Evolutionary conservation across 2,329 filamentous ascomycete genomes (phyloP).

Genomic region (Trichophyton benhamiae): DNA sequence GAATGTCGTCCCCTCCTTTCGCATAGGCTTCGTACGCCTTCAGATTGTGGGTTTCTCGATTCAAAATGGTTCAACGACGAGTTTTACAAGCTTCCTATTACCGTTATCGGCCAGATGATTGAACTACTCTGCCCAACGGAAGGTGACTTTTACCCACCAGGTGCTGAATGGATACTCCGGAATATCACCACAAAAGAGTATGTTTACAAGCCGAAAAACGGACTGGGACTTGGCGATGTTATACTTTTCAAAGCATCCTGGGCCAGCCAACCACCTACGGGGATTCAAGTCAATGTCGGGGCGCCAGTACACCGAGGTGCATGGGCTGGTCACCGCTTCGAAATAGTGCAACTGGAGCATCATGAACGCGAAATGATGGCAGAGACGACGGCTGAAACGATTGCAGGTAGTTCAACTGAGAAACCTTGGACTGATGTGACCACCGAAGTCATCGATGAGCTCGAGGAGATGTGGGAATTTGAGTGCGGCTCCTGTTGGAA

Average conservation of each 20-base stretch:
- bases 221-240: not conserved
- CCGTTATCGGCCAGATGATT: not conserved
- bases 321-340: conserved; percentile 4
- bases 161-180: not conserved
- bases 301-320: conserved; percentile 1
- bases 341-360: not conserved
- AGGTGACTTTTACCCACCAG: conserved; percentile 1
- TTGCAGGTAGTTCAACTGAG: not conserved
- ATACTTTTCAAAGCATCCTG: not conserved
- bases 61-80: conserved; percentile 3
- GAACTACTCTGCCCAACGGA: not conserved
- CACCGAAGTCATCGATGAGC: not conserved
- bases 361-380: not conserved
- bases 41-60: not conserved
- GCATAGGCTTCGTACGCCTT: not conserved
- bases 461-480: not conserved
- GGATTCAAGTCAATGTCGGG: not conserved
- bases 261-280: not conserved
- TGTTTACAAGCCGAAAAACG: not conserved
- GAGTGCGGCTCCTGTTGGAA: not conserved
- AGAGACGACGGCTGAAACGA: not conserved
- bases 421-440: not conserved
- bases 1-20: not conserved
- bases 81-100: not conserved
- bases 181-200: conserved; percentile 1